These are phyloP conservation scores for Colletotrichum salicis DNA, from an alignment of 2,329 filamentous ascomycete species.

Conservation along the genomic window DNA sequence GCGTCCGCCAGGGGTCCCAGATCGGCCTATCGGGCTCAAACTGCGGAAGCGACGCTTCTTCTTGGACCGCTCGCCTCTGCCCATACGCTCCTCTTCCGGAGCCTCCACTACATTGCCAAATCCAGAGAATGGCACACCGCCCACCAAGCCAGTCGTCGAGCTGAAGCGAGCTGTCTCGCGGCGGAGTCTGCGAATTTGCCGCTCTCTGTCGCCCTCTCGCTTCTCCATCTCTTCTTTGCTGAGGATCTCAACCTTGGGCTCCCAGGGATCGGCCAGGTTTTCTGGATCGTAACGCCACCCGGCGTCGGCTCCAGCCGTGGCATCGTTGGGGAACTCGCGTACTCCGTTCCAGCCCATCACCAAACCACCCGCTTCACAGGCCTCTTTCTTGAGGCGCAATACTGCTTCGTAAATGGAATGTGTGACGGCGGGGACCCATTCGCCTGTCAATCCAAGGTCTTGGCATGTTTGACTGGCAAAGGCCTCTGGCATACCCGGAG, in stretches of 20 bases:
- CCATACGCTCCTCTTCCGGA: constrained; percentile 83
- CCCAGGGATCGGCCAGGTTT: constrained; percentile 85
- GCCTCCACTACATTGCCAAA: constrained; percentile 58
- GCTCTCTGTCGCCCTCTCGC: constrained; percentile 91
- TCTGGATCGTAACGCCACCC: constrained; percentile 98
- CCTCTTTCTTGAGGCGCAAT: constrained; percentile 92
- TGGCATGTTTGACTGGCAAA: constrained; percentile 94
- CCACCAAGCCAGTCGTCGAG: constrained; percentile 82
- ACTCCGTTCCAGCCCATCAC: constrained; percentile 75
- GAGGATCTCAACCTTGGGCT: constrained; percentile 81
- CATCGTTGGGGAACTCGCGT: constrained; percentile 86
- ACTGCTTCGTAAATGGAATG: constrained; percentile 98
- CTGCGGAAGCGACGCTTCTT: constrained; percentile 94
- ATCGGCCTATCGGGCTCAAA: constrained; percentile 80
- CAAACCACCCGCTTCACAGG: constrained; percentile 89
- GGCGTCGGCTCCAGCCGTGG: constrained; percentile 81
- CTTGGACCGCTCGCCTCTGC: constrained; percentile 90
- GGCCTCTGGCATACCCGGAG: constrained; percentile 88
- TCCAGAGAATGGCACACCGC: constrained; percentile 72
- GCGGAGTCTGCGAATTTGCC: constrained; percentile 86
- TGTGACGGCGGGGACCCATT: constrained; percentile 94
- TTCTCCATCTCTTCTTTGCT: constrained; percentile 98
- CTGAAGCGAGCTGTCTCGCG: constrained; percentile 94
- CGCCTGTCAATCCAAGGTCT: constrained; percentile 86
- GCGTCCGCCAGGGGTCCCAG: constrained; percentile 74